A percentile compares a stretch with the other conserved stretches of the same genome.
Conservation (phyloP, 2,329 filamentous ascomycete genomes). For the Epichloe baconii region DNA sequence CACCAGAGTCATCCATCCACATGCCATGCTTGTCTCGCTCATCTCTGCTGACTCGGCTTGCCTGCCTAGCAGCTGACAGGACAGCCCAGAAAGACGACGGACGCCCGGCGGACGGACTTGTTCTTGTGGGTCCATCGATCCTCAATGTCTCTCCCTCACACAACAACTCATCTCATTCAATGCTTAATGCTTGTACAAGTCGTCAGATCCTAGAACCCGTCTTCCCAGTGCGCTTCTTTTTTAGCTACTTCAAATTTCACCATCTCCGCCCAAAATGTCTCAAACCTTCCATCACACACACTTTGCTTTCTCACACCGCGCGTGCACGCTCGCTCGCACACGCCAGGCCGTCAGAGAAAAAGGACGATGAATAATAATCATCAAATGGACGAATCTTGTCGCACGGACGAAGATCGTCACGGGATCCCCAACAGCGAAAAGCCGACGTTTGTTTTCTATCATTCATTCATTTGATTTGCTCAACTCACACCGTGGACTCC, state of each 20-base stretch:
- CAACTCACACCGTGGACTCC: background rate
- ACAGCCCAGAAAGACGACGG: background rate
- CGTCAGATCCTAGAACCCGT: too few relatives aligned
- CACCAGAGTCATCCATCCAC: background rate
- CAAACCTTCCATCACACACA: conserved; percentile 1
- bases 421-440: background rate
- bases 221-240: conserved; percentile 1
- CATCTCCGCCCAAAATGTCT: conserved; percentile 1
- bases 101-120: background rate
- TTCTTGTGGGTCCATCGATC: conserved; percentile 2
- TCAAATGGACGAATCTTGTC: background rate
- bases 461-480: background rate
- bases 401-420: background rate
- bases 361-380: background rate
- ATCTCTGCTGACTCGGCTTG: conserved; percentile 3
- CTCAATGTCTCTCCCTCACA: conserved; percentile 6
- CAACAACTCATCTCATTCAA: conserved; percentile 2
- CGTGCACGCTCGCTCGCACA: background rate
- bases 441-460: background rate
- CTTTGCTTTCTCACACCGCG: background rate
- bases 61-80: background rate
- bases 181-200: background rate
- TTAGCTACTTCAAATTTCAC: conserved; percentile 6
- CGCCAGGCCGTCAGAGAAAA: background rate
- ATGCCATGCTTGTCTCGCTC: conserved; percentile 1